Percentiles rank a stretch among this genome's conserved stretches.
Conservation (phyloP, 108 stramenopile species). For the Conticribra guillardii region DNA sequence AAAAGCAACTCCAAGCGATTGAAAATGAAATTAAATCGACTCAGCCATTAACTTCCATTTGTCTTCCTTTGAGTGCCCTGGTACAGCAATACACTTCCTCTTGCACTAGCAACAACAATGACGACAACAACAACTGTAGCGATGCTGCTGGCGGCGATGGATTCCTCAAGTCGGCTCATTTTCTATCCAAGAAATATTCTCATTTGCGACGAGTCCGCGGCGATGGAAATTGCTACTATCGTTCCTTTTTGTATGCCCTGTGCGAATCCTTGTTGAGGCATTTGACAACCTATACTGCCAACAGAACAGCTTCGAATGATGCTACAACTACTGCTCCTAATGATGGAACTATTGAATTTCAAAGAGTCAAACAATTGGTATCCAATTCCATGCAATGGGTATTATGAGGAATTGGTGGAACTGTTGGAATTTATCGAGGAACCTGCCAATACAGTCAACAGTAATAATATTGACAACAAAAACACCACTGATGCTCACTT, state of each 20-base stretch:
- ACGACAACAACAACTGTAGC: slow-evolving; percentile 8
- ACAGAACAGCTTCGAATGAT: not conserved
- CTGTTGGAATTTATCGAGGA: slow-evolving; percentile 57
- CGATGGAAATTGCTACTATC: slow-evolving; percentile 96
- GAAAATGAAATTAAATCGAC: slow-evolving; percentile 64
- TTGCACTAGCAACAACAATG: not conserved
- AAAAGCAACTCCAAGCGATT: slow-evolving; percentile 64
- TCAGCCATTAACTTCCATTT: slow-evolving; percentile 69
- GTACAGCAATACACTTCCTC: slow-evolving; percentile 26
- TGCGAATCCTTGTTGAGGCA: slow-evolving; percentile 64
- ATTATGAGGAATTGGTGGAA: slow-evolving; percentile 75
- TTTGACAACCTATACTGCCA: not conserved
- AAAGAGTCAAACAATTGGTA: slow-evolving; percentile 26
- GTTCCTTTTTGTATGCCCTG: slow-evolving; percentile 85
- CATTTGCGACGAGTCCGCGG: slow-evolving; percentile 80
- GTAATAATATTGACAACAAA: not conserved
- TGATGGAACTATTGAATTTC: slow-evolving; percentile 18
- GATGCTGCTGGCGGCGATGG: slow-evolving; percentile 16
- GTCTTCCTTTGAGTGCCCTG: slow-evolving; percentile 46
- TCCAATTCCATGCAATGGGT: slow-evolving; percentile 42
- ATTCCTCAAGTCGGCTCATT: slow-evolving; percentile 53
- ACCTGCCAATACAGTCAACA: slow-evolving; percentile 1
- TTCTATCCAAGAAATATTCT: slow-evolving; percentile 58
- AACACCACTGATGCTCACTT: not conserved
- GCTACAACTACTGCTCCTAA: not conserved